A percentile compares a stretch with the other conserved stretches of the same genome.
Conservation (phyloP, 1,139 yeast species). For the Suzukiozyma palmioleophila region DNA sequence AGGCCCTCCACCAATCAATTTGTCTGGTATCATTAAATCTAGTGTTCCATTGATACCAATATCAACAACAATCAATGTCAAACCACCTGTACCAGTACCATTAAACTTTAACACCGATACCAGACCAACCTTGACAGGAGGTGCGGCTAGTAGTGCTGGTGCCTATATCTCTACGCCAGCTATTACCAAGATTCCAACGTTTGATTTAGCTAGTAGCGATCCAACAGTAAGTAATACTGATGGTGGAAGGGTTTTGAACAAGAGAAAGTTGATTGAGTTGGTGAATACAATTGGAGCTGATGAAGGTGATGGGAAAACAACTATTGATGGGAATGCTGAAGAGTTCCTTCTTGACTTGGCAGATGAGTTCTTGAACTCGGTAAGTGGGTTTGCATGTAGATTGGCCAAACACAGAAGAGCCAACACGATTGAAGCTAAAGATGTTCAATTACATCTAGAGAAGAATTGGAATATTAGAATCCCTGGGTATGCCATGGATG, state of each 20-base stretch:
- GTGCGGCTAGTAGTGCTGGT: constrained; percentile 66
- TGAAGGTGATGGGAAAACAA: constrained; percentile 85
- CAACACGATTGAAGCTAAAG: constrained; percentile 82
- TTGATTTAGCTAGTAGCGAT: constrained; percentile 59
- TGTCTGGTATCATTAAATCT: constrained; percentile 53
- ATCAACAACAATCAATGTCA: constrained; percentile 61
- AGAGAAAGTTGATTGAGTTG: constrained; percentile 81
- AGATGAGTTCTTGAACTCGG: constrained; percentile 90
- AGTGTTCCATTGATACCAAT: constrained; percentile 73
- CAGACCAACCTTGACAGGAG: constrained; percentile 83
- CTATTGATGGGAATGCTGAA: constrained; percentile 93
- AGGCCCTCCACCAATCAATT: constrained; percentile 16
- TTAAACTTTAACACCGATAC: constrained; percentile 45
- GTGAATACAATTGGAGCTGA: constrained; percentile 80
- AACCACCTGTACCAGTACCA: constrained; percentile 58
- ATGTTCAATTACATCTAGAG: constrained; percentile 87
- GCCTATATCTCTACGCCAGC: constrained; percentile 70
- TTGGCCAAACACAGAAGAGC: constrained; percentile 94
- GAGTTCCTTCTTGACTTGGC: constrained; percentile 87
- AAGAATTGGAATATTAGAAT: constrained; percentile 93
- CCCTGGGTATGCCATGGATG: constrained; percentile 95
- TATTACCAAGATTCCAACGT: constrained; percentile 68
- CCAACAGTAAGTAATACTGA: constrained; percentile 33
- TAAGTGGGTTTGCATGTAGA: constrained; percentile 90
- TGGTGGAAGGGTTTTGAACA: constrained; percentile 79